A percentile compares a stretch with the other conserved stretches of the same genome.
phyloP scores from a whole-genome alignment of 2,329 filamentous ascomycete genomes.

The Colletotrichum salicis region DNA sequence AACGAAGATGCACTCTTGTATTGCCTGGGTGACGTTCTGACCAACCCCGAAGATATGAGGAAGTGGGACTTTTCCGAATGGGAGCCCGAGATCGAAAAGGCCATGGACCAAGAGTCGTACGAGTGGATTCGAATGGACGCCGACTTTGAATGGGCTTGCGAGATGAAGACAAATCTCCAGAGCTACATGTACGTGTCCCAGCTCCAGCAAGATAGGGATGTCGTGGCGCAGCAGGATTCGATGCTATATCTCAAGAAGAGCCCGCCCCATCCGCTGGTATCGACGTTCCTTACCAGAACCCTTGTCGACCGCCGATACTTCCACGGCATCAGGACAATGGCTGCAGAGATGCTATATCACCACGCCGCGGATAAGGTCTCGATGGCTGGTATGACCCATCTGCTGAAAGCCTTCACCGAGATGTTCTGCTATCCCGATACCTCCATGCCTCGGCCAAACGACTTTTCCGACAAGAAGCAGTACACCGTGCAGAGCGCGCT shows the following conservation, averaged over 20 bases:
- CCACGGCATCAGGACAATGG: conserved; percentile 89
- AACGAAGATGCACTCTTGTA: conserved; percentile 88
- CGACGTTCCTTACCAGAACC: conserved; percentile 89
- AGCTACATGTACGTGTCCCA: conserved; percentile 99
- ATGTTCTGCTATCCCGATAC: conserved; percentile 87
- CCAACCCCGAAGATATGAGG: conserved; percentile 80
- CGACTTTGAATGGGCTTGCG: conserved; percentile 97
- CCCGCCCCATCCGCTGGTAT: conserved; percentile 82
- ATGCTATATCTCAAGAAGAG: conserved; percentile 77
- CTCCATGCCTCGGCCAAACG: conserved; percentile 85
- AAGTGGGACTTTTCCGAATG: conserved; percentile 91
- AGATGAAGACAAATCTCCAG: conserved; percentile 83
- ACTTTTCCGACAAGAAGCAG: conserved; percentile 86
- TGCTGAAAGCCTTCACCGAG: conserved; percentile 86
- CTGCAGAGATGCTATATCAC: conserved; percentile 79
- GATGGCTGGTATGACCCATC: conserved; percentile 84
- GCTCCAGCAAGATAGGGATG: conserved; percentile 94
- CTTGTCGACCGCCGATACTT: conserved; percentile 94
- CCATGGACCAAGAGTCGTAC: conserved; percentile 96
- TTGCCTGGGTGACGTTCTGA: conserved; percentile 90
- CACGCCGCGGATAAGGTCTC: conserved; percentile 77
- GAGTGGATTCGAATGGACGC: conserved; percentile 99
- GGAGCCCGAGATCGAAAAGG: conserved; percentile 86
- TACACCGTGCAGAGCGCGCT: conserved; percentile 90
- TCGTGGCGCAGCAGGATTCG: conserved; percentile 85